phyloP scores from a whole-genome alignment of 2,329 filamentous ascomycete genomes.

The Paracoccidioides lutzii region DNA sequence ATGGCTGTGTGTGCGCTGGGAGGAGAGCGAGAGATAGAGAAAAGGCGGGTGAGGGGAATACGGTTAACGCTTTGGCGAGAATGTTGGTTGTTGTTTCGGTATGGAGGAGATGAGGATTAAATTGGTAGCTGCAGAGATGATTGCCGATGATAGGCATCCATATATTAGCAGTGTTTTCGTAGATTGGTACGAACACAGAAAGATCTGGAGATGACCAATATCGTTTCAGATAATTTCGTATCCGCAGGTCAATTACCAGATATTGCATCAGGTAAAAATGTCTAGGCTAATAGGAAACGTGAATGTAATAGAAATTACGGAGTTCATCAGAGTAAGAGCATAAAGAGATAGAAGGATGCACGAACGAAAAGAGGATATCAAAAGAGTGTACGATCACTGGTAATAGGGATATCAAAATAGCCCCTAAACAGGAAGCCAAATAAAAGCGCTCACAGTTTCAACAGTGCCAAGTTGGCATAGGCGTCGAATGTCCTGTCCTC shows the following conservation, averaged over 20 bases:
- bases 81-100: slow-evolving; percentile 98
- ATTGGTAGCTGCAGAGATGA: slow-evolving; percentile 64
- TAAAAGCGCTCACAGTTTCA: slow-evolving; percentile 67
- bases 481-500: slow-evolving; percentile 88
- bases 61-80: slow-evolving; percentile 92
- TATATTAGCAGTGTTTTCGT: not conserved
- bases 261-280: slow-evolving; percentile 31
- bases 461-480: slow-evolving; percentile 87
- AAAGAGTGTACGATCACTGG: not conserved
- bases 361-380: not conserved
- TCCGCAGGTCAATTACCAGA: slow-evolving; percentile 46
- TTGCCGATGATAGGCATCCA: not conserved
- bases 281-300: slow-evolving; percentile 88
- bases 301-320: slow-evolving; percentile 39
- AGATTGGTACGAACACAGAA: not conserved
- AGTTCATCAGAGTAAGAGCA: slow-evolving; percentile 52
- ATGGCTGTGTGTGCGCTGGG: slow-evolving; percentile 63
- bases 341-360: not conserved
- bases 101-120: slow-evolving; percentile 95
- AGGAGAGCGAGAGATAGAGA: slow-evolving; percentile 87
- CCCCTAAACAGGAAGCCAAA: not conserved
- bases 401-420: slow-evolving; percentile 8
- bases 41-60: slow-evolving; percentile 95
- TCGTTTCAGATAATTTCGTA: slow-evolving; percentile 5
- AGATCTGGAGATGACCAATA: not conserved